Percentiles rank a stretch among this genome's conserved stretches.
phyloP scores from a whole-genome alignment of 78 protist genomes.

The Diacronema lutheri region DNA sequence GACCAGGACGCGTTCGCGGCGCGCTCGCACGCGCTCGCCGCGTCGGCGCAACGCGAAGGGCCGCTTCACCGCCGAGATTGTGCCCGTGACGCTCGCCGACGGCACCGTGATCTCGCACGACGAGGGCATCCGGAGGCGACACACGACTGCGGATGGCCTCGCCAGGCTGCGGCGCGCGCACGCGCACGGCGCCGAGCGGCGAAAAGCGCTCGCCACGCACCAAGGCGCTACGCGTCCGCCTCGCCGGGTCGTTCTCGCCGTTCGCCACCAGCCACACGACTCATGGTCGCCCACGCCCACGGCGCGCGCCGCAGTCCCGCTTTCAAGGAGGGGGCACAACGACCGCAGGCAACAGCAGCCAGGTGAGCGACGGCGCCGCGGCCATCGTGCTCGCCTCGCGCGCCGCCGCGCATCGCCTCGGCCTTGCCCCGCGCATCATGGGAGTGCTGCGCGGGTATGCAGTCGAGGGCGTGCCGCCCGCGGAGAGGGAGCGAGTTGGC shows the following conservation, averaged over 20 bases:
- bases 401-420: neutral
- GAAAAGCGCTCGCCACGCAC: neutral
- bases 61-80: neutral
- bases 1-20: slow-evolving; percentile 56
- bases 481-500: slow-evolving; percentile 31
- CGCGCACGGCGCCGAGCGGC: neutral
- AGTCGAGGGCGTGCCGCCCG: neutral
- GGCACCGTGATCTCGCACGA: neutral
- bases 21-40: slow-evolving; percentile 32
- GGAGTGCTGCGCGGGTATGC: neutral
- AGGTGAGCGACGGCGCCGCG: slow-evolving; percentile 57
- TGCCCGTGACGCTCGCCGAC: neutral
- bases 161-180: slow-evolving; percentile 32
- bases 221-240: no score
- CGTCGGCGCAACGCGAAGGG: neutral
- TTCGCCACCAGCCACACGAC: no score
- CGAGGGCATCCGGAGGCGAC: neutral
- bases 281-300: no score
- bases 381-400: slow-evolving; percentile 48
- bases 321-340: slow-evolving; percentile 35
- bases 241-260: no score
- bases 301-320: neutral
- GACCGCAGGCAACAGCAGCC: slow-evolving; percentile 50
- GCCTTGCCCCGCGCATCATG: neutral
- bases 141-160: neutral